Evolutionary conservation across 2,329 filamentous ascomycete species (phyloP).

Genomic region (Furcasterigmium sp.): DNA sequence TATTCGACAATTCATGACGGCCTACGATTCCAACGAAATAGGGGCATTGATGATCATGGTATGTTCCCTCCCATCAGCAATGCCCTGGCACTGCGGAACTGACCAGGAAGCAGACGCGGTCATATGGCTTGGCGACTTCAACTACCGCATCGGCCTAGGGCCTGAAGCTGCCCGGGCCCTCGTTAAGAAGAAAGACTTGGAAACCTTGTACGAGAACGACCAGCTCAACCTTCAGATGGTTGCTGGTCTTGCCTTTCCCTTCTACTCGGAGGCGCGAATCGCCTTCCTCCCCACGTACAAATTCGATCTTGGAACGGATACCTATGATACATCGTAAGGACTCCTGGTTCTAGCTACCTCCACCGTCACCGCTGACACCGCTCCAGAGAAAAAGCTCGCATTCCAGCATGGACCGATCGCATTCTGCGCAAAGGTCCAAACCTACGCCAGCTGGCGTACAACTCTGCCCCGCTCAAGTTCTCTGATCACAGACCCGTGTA

Average conservation of each 20-base stretch:
- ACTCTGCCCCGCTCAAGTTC: constrained; percentile 75
- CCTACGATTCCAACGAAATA: constrained; percentile 83
- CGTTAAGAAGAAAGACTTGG: constrained; percentile 67
- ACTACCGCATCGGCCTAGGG: constrained; percentile 86
- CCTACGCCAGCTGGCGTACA: constrained; percentile 77
- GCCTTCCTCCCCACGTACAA: constrained; percentile 93
- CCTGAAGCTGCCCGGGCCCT: constrained; percentile 73
- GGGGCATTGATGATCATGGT: constrained; percentile 88
- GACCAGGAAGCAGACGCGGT: constrained; percentile 51
- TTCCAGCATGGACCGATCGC: constrained; percentile 96
- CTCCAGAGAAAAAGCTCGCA: constrained; percentile 85
- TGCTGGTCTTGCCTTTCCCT: constrained; percentile 80
- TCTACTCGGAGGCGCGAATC: constrained; percentile 86
- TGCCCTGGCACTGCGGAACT: not conserved
- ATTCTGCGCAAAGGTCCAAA: constrained; percentile 82
- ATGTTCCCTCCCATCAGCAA: constrained; percentile 14
- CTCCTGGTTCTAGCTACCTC: no score
- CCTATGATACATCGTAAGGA: constrained; percentile 87
- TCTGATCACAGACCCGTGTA: constrained; percentile 97
- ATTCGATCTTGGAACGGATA: constrained; percentile 82
- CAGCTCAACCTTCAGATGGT: constrained; percentile 98
- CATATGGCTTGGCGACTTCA: constrained; percentile 97
- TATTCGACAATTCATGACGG: constrained; percentile 86
- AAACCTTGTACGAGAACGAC: constrained; percentile 83
- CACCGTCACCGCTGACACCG: no score